Base-by-base conservation (phyloP, 495 filamentous ascomycete genomes). In the Cryomyces antarcticus region DNA sequence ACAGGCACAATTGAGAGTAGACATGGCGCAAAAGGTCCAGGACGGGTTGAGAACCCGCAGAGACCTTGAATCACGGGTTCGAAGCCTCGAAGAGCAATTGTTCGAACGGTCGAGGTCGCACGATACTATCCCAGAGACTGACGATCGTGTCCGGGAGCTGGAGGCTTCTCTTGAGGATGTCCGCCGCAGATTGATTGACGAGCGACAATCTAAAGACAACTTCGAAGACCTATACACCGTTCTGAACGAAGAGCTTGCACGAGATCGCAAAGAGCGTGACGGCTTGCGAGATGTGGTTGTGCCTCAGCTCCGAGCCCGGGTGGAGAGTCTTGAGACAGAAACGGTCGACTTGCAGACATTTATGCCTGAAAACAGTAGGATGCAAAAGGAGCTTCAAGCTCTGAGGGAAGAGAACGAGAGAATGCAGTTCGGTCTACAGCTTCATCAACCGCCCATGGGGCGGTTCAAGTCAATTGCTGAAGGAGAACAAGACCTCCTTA, bases 191-290 rank as follows among this genome's bases (percentile, higher is more conserved):
- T 67, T 96, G 12, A 67, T 70, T 4, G 86, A 95, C 53, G 92
- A 97, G 60, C 70, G 82, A 30, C 75, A 82, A 56, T 73, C 79
- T 46, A 95, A 93, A 55, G 82, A 84, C 56, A 96, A 89, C 50
- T 89, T 94, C 53, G 85, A 94, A 56, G 87, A 93, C 56, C 66
- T 96, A 34, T 67, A 94, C 30, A 74, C 74, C 7, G 89, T 82
- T 24, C 73, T 96, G 52, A 77, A 80, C 46, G 69, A 75, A 3
- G 85, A 97, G 52, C 64, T 94, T 7, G 75, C 83, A 50, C 78
- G 77, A 49, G 72, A 85, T 43, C 71, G 78, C 12, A 83, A 93
- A 46, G 89, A 97, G 57, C 71, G 85, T 28, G 89, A 96, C 58
- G 82, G 93, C 47, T 74, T 96, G 7, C 76, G 82, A 27, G 86